These are phyloP conservation scores for Trichoderma sp. DNA, from an alignment of 2,329 filamentous ascomycete species.

Conservation along the genomic window DNA sequence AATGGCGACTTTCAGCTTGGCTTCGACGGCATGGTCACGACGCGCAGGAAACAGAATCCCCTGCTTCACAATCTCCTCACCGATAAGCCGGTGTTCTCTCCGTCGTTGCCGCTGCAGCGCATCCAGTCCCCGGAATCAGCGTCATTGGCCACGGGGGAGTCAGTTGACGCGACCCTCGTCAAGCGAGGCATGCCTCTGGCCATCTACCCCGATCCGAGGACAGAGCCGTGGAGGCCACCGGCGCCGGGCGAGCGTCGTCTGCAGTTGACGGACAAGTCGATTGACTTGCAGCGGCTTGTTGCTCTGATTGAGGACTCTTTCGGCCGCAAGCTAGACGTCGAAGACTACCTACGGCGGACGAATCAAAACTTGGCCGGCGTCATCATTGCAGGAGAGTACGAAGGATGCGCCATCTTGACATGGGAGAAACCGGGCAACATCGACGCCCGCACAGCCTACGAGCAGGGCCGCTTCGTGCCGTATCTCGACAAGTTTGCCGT, in stretches of 20 bases:
- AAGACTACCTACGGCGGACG: conserved; percentile 81
- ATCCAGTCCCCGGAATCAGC: conserved; percentile 46
- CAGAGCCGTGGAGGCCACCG: conserved; percentile 69
- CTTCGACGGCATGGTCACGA: conserved; percentile 55
- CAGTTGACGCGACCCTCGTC: conserved; percentile 70
- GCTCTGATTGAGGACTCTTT: conserved; percentile 95
- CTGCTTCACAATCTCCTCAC: conserved; percentile 95
- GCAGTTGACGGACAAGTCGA: conserved; percentile 73
- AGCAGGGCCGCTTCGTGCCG: conserved; percentile 71
- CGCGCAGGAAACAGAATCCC: conserved; percentile 68
- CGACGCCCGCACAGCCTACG: conserved; percentile 56
- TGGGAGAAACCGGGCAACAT: conserved; percentile 78
- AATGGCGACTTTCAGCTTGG: conserved; percentile 56
- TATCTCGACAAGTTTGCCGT: conserved; percentile 99
- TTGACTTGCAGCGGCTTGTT: conserved; percentile 81
- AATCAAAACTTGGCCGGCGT: conserved; percentile 81
- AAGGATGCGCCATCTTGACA: conserved; percentile 90
- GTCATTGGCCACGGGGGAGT: conserved; percentile 39
- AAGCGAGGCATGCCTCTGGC: conserved; percentile 90
- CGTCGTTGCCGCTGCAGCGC: conserved; percentile 77
- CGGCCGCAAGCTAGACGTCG: conserved; percentile 76
- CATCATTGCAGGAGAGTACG: conserved; percentile 94
- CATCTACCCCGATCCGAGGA: conserved; percentile 76
- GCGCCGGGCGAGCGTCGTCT: conserved; percentile 61
- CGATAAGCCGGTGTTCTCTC: conserved; percentile 89